Evolutionary conservation across 371 early-diverging fungal species (phyloP), one percentile per base, ranked within the genome.

Genomic region (Mortierella sp.): DNA sequence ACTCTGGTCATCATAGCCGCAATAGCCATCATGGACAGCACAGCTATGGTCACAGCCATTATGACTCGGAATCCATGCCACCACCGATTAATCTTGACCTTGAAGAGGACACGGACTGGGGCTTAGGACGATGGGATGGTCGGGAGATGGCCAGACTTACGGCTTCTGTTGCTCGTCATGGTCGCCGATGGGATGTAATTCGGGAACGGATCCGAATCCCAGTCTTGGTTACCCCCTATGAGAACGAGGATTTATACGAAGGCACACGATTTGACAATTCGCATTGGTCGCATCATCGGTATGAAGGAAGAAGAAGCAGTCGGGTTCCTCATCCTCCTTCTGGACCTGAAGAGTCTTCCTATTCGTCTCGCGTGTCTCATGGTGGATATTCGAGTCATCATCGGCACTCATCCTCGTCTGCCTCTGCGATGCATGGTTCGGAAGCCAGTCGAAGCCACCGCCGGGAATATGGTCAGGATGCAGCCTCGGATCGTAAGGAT

Each of bases 71-170:
- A 9, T 9, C 37, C 37, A 37, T 37, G 37, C 37, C 37, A 3
- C 37, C 37, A 9, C 9, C 37, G 6, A 58, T 62, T 25, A 63
- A 62, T 43, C 60, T 59, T 53, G 70, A 55, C 5, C 9, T 60
- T 51, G 73, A 72, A 53, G 75, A 75, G 43, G 75, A 75, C 9
- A 56, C 70, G 60, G 75, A 75, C 14, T 75, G 75, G 75, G 75
- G 66, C 19, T 48, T 56, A 12, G 72, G 77, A 12, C 60, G 77
- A 47, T 76, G 64, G 62, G 77, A 68, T 19, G 55, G 71, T 25
- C 71, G 77, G 0, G 77, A 76, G 14, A 76, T 76, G 77, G 72
- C 71, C 1, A 67, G 72, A 4, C 43, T 76, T 25, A 67, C 77
- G 2, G 77, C 77, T 19, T 72, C 71, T 3, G 68, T 76, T 52